phyloP scores from a whole-genome alignment of 2,329 filamentous ascomycete genomes.

The Dactylellina parvicollis region DNA sequence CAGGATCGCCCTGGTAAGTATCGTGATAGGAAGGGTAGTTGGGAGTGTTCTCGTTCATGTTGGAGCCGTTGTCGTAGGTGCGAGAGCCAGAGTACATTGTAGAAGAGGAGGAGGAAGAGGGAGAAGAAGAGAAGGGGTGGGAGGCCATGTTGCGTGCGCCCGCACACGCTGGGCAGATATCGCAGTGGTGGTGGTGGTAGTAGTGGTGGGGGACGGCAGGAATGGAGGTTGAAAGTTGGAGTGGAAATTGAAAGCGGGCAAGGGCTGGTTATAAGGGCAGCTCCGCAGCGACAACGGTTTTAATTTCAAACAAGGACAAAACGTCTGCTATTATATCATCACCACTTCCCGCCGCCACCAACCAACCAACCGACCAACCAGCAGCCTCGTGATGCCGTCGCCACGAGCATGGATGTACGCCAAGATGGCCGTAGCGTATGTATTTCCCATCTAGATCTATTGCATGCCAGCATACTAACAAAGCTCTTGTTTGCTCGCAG shows the following conservation, averaged over 20 bases:
- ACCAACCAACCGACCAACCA: not conserved
- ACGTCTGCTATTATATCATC: not conserved
- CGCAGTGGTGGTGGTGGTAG: not conserved
- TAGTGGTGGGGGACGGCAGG: not conserved
- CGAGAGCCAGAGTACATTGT: not conserved
- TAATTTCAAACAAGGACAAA: constrained; percentile 1
- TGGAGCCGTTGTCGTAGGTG: not conserved
- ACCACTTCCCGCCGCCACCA: not conserved
- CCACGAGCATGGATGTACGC: constrained; percentile 26
- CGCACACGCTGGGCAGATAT: constrained; percentile 7
- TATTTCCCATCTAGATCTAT: not conserved
- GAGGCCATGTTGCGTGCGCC: constrained; percentile 17
- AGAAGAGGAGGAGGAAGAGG: not conserved
- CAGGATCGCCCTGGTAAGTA: constrained; percentile 24
- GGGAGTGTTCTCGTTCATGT: constrained; percentile 24
- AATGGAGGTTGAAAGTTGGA: not conserved
- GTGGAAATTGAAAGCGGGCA: not conserved
- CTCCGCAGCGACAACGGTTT: no score
- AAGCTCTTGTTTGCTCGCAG: constrained; percentile 64
- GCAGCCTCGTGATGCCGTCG: constrained; percentile 16
- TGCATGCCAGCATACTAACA: not conserved
- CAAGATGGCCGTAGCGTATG: constrained; percentile 45
- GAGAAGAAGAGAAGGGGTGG: not conserved
- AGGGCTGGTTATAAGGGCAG: no score
- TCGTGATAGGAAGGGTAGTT: constrained; percentile 27